A percentile compares a stretch with the other conserved stretches of the same genome.
phyloP scores from a whole-genome alignment of 2,329 filamentous ascomycete species.

The Calonectria fujianensis region DNA sequence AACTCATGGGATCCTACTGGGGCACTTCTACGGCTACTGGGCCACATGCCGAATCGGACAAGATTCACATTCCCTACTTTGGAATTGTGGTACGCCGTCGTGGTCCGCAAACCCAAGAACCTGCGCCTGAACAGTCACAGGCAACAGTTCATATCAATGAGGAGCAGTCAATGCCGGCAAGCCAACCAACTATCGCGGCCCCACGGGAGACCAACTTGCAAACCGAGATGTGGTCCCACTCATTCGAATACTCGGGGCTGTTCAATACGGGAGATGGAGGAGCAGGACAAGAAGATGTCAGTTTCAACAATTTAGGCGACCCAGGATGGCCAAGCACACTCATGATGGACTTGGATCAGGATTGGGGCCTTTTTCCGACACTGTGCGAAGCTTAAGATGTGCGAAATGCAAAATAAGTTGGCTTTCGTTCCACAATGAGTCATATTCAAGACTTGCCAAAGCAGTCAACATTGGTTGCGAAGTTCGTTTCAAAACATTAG shows the following conservation, averaged over 20 bases:
- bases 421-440: background rate
- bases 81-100: slow-evolving; percentile 27
- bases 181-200: background rate
- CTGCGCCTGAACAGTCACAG: background rate
- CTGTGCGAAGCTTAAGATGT: background rate
- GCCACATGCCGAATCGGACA: background rate
- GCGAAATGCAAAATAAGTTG: no score
- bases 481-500: background rate
- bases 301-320: background rate
- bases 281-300: background rate
- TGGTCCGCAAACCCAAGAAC: background rate
- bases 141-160: background rate
- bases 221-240: background rate
- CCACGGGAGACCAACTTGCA: background rate
- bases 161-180: background rate
- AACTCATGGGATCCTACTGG: background rate
- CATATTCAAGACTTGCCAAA: background rate
- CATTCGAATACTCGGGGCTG: slow-evolving; percentile 24
- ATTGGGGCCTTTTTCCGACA: slow-evolving; percentile 5
- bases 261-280: background rate
- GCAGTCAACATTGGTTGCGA: no score
- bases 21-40: no score
- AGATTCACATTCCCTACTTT: slow-evolving; percentile 33
- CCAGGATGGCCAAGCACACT: background rate
- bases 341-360: slow-evolving; percentile 35